Evolutionary conservation across 495 filamentous ascomycete species (phyloP), one percentile per base, ranked within the genome.

Genomic region (Schizothecium vesticola): DNA sequence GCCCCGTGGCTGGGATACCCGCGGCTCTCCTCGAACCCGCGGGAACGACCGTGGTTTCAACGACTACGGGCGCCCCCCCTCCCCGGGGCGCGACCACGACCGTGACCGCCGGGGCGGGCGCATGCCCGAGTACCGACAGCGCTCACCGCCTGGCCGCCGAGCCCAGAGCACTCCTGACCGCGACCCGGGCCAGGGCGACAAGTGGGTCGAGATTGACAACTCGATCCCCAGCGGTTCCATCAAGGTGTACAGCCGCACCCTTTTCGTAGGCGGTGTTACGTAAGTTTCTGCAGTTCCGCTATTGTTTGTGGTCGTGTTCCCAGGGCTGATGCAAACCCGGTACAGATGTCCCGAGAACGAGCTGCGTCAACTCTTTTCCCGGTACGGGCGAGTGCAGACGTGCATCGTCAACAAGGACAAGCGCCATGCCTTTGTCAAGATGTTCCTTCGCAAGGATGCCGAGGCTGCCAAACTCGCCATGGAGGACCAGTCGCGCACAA

Each of bases 341-440:
- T 60, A 29, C 62, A 92, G 90, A 7, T 91, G 88, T 23, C 87
- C 91, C 12, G 95, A 99, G 76, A 80, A 84, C 21, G 92, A 96
- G 71, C 82, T 99, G 60, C 87, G 92, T 24, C 81, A 80, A 26
- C 86, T 93, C 28, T 97, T 99, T 74, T 80, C 81, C 72, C 86
- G 86, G 24, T 97, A 88, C 74, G 95, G 95, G 59, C 78, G 88
- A 59, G 96, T 99, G 1, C 95, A 99, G 74, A 96, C 93, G 12
- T 97, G 93, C 78, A 99, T 99, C 69, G 94, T 97, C 73, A 97
- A 98, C 79, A 89, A 90, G 67, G 96, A 98, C 71, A 98, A 97
- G 79, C 91, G 95, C 24, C 96, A 98, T 80, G 95, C 95, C 13
- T 99, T 99, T 74, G 94, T 99, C 70, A 99, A 99, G 79, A 98